phyloP scores from a whole-genome alignment of 345 rosid species.

The Abelmoschus esculentus region DNA sequence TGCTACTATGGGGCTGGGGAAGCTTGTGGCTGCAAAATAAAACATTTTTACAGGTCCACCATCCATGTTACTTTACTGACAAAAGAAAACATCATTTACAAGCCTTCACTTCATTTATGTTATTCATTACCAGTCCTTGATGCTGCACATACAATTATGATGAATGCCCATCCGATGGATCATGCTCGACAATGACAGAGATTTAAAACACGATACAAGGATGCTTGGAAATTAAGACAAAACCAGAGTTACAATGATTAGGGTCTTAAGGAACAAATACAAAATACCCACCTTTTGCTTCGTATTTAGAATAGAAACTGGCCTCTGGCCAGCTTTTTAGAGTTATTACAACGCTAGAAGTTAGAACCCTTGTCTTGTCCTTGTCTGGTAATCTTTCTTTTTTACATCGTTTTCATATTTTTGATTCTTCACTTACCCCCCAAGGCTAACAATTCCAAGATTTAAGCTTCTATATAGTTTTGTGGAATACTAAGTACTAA shows the following conservation, averaged over 20 bases:
- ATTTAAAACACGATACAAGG: no score
- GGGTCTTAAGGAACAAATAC: not conserved
- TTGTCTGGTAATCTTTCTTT: not conserved
- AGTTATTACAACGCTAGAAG: not conserved
- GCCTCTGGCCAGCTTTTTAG: no score
- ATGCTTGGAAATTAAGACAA: not conserved
- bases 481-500: not conserved
- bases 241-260: not conserved
- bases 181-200: no score
- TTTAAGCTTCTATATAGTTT: not conserved
- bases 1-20: no score
- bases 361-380: slow-evolving; percentile 6
- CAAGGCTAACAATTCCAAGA: not conserved
- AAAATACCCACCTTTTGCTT: not conserved
- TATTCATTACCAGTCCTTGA: no score
- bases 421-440: not conserved
- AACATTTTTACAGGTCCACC: no score
- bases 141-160: no score
- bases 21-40: no score
- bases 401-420: not conserved
- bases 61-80: no score
- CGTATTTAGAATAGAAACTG: not conserved
- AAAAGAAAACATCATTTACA: no score
- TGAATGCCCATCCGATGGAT: no score
- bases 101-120: no score